Evolutionary conservation across 2,329 filamentous ascomycete genomes (phyloP).

Genomic region (Penicillium sp.): DNA sequence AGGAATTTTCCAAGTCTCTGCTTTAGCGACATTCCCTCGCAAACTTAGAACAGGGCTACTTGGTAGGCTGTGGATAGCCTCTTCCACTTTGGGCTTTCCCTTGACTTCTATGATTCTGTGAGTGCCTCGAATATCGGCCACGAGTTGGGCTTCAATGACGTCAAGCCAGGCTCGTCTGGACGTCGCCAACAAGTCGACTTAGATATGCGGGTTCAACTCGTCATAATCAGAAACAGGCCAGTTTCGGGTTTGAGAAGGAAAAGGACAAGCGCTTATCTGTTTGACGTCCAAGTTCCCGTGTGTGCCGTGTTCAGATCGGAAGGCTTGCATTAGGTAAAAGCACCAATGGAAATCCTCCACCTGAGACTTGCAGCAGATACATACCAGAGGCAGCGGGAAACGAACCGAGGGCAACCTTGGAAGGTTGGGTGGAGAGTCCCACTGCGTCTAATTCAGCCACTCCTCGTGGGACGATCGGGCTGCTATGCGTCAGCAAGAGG

Average conservation of each 20-base stretch:
- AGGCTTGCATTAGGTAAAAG: constrained; percentile 9
- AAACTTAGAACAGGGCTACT: not conserved
- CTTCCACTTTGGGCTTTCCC: not conserved
- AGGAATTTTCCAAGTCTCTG: not conserved
- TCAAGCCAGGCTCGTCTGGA: not conserved
- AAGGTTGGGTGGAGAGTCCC: constrained; percentile 12
- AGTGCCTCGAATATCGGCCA: not conserved
- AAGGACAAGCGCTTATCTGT: not conserved
- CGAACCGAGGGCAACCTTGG: constrained; percentile 1
- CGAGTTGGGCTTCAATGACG: not conserved
- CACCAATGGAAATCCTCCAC: not conserved
- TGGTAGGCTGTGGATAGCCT: not conserved
- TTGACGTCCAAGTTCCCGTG: not conserved
- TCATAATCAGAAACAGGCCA: not conserved
- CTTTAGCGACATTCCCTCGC: not conserved
- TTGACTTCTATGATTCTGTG: not conserved
- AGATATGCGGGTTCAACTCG: not conserved
- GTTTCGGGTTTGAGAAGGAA: not conserved
- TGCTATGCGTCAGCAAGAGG: constrained; percentile 23
- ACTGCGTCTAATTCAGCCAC: constrained; percentile 26
- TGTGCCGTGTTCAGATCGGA: constrained; percentile 15
- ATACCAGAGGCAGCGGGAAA: not conserved
- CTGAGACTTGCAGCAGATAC: not conserved
- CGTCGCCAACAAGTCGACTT: not conserved
- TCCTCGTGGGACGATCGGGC: constrained; percentile 26